These are phyloP conservation scores for Xenoacremonium recifei DNA, from an alignment of 2,329 filamentous ascomycete species.

Conservation along the genomic window DNA sequence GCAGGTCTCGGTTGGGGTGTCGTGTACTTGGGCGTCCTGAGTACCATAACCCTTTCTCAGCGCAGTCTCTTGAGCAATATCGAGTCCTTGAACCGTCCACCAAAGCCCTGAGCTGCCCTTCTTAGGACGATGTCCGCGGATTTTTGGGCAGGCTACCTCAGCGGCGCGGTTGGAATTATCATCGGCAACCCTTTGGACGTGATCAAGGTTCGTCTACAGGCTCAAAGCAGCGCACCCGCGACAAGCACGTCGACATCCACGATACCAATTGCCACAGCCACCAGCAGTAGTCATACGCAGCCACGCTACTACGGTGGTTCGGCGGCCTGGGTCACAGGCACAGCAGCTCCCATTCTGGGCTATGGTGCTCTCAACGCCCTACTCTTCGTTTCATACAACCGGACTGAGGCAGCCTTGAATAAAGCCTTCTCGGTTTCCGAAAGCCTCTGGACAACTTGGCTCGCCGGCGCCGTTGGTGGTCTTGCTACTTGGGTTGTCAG, in stretches of 20 bases:
- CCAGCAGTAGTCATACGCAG: slow-evolving; percentile 9
- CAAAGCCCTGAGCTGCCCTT: too few relatives aligned
- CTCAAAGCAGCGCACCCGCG: slow-evolving; percentile 29
- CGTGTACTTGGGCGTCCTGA: slow-evolving; percentile 22
- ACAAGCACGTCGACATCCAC: slow-evolving; percentile 10
- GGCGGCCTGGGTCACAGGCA: slow-evolving; percentile 56
- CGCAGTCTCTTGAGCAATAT: slow-evolving; percentile 18
- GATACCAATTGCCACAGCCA: slow-evolving; percentile 6
- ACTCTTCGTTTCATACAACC: slow-evolving; percentile 88
- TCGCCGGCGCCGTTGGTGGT: slow-evolving; percentile 78
- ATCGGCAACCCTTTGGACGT: slow-evolving; percentile 86
- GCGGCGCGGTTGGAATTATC: slow-evolving; percentile 80
- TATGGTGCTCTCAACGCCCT: slow-evolving; percentile 91
- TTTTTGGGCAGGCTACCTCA: slow-evolving; percentile 92
- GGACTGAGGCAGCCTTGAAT: slow-evolving; percentile 65
- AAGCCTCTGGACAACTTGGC: slow-evolving; percentile 67
- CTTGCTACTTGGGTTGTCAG: slow-evolving; percentile 83
- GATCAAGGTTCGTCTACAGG: slow-evolving; percentile 66
- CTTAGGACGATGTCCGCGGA: slow-evolving; percentile 89
- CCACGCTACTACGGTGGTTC: slow-evolving; percentile 24
- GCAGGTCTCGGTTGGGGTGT: slow-evolving; percentile 22
- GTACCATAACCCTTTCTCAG: slow-evolving; percentile 21
- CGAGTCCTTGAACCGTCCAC: too few relatives aligned
- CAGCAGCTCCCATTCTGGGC: slow-evolving; percentile 80
- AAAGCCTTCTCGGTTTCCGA: slow-evolving; percentile 31